Evolutionary conservation across 1,284 basidiomycete genomes (phyloP).

Genomic region (Ustilago lituana): DNA sequence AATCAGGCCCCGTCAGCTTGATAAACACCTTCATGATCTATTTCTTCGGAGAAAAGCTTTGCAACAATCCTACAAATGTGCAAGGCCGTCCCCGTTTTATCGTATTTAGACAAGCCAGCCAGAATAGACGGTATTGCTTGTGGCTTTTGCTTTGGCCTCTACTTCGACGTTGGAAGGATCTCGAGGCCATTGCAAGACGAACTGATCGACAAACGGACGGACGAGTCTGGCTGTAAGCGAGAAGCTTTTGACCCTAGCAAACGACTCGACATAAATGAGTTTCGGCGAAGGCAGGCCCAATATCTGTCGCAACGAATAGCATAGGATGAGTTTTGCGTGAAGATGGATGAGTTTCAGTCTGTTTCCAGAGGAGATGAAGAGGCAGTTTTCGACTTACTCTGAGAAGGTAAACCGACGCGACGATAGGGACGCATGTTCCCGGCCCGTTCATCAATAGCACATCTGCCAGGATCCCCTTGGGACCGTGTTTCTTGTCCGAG

Average conservation of each 20-base stretch:
- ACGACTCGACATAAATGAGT: constrained; percentile 91
- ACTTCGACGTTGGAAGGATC: constrained; percentile 7
- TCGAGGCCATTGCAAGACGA: constrained; percentile 69
- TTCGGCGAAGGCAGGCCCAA: constrained; percentile 78
- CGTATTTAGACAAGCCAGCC: constrained; percentile 43
- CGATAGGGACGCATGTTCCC: constrained; percentile 88
- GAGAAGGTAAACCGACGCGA: constrained; percentile 77
- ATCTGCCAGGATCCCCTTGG: constrained; percentile 72
- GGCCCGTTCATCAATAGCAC: constrained; percentile 91
- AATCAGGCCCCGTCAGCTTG: constrained; percentile 1
- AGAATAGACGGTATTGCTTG: constrained; percentile 33
- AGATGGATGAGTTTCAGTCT: not conserved
- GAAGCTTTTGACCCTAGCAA: constrained; percentile 83
- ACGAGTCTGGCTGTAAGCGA: constrained; percentile 87
- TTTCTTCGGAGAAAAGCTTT: no score
- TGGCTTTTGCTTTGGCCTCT: not conserved
- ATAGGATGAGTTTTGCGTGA: no score
- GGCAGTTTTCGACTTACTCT: constrained; percentile 72
- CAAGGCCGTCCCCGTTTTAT: no score
- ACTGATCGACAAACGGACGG: constrained; percentile 82
- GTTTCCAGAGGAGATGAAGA: not conserved
- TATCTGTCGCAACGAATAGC: constrained; percentile 73
- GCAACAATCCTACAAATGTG: no score
- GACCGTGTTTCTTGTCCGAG: not conserved
- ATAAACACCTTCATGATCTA: no score